These are phyloP conservation scores for Fusarium bactridioides DNA, from an alignment of 2,329 filamentous ascomycete species.

Conservation along the genomic window DNA sequence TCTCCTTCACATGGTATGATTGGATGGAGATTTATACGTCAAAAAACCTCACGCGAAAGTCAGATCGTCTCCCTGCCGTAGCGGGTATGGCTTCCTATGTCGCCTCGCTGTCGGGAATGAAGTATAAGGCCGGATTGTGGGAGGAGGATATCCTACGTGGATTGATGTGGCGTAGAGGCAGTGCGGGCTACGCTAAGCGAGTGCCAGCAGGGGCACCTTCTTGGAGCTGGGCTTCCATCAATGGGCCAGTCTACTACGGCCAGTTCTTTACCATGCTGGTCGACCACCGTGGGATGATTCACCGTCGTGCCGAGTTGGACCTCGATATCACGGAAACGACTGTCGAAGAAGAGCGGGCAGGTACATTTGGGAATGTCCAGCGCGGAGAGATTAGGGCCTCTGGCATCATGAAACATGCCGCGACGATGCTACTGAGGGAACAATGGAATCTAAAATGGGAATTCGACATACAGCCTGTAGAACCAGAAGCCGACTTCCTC, in stretches of 20 bases:
- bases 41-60: fast-evolving
- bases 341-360: not conserved
- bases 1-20: not conserved
- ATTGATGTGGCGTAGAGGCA: not conserved
- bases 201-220: not conserved
- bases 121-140: not conserved
- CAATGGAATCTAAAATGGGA: not conserved
- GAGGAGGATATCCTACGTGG: not conserved
- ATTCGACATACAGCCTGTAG: not conserved
- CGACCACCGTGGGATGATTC: fast-evolving
- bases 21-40: not conserved
- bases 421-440: not conserved
- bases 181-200: not conserved
- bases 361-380: fast-evolving
- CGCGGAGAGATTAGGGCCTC: not conserved
- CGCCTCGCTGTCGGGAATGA: not conserved
- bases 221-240: not conserved
- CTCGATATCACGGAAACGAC: fast-evolving
- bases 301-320: not conserved
- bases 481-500: not conserved
- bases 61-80: not conserved
- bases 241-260: fast-evolving
- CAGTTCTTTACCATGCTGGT: not conserved
- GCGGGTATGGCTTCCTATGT: not conserved
- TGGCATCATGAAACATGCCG: not conserved